Conservation (phyloP, 164 flowering plant genomes). For the Saururus chinensis region DNA sequence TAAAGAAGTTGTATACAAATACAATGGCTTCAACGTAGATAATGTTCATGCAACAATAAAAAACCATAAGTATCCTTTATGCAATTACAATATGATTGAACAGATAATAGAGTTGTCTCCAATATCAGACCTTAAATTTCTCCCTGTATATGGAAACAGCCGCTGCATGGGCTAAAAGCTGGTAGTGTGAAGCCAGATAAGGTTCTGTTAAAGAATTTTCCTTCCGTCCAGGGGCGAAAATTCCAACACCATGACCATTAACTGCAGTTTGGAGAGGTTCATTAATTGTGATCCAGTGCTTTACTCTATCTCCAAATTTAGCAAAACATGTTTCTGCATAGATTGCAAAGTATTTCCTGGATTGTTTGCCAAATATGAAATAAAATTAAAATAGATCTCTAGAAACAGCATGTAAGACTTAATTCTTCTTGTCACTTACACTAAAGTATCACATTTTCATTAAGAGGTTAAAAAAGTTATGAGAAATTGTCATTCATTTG, state of each 20-base stretch:
- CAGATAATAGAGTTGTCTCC: background rate
- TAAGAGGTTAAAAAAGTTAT: too few relatives aligned
- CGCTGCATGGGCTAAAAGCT: constrained; percentile 76
- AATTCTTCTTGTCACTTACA: background rate
- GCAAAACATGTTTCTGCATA: constrained; percentile 92
- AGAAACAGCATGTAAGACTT: background rate
- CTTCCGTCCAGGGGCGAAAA: constrained; percentile 82
- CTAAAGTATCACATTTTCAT: too few relatives aligned
- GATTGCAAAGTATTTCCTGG: constrained; percentile 65
- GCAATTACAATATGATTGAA: background rate
- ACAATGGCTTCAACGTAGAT: background rate
- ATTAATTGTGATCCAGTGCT: constrained; percentile 79
- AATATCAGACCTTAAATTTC: constrained; percentile 54
- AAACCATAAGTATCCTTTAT: background rate
- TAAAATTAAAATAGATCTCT: background rate
- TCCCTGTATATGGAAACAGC: constrained; percentile 62
- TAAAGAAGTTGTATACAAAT: background rate
- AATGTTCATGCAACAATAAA: background rate
- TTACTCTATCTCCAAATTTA: constrained; percentile 86
- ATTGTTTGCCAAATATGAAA: constrained; percentile 5
- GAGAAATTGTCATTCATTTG: too few relatives aligned
- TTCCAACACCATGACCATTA: constrained; percentile 61
- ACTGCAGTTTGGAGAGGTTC: constrained; percentile 88
- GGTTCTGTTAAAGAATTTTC: constrained; percentile 53
- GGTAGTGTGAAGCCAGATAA: constrained; percentile 77